A percentile compares a stretch with the other conserved stretches of the same genome.
These are phyloP conservation scores for Nemania serpens DNA, from an alignment of 2,329 filamentous ascomycete genomes.

Conservation along the genomic window DNA sequence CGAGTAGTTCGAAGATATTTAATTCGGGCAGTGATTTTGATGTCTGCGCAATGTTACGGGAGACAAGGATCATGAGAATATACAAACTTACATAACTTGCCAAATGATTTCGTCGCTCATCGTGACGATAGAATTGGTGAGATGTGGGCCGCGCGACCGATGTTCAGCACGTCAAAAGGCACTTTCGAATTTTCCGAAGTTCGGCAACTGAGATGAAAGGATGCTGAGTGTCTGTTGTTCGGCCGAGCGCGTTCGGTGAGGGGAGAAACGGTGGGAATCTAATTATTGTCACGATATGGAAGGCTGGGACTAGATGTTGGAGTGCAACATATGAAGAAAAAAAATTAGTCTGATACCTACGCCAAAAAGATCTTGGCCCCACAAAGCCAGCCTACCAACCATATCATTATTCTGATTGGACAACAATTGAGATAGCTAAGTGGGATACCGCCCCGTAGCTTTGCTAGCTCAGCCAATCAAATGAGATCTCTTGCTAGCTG, in stretches of 20 bases:
- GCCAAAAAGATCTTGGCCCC: slow-evolving; percentile 17
- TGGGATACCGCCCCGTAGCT: not conserved
- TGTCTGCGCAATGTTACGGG: no score
- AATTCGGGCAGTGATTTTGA: not conserved
- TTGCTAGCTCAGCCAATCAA: slow-evolving; percentile 19
- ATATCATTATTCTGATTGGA: slow-evolving; percentile 15
- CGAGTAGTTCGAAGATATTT: not conserved
- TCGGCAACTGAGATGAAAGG: not conserved
- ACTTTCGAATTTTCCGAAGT: not conserved
- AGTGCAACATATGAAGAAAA: slow-evolving; percentile 25
- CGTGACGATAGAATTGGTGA: slow-evolving; percentile 56
- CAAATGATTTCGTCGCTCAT: slow-evolving; percentile 96
- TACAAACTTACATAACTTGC: slow-evolving; percentile 71
- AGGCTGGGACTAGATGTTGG: slow-evolving; percentile 11
- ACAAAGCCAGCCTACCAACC: not conserved
- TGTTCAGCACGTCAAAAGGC: not conserved
- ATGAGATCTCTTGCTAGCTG: no score
- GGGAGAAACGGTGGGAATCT: not conserved
- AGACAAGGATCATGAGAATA: not conserved
- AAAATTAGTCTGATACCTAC: slow-evolving; percentile 33
- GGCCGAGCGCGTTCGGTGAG: not conserved
- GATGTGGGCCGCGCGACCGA: not conserved
- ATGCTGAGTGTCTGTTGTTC: no score
- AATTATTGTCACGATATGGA: slow-evolving; percentile 10
- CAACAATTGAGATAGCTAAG: not conserved